Conservation (phyloP, 441 rosid species). For the Populus trichocarpa region DNA sequence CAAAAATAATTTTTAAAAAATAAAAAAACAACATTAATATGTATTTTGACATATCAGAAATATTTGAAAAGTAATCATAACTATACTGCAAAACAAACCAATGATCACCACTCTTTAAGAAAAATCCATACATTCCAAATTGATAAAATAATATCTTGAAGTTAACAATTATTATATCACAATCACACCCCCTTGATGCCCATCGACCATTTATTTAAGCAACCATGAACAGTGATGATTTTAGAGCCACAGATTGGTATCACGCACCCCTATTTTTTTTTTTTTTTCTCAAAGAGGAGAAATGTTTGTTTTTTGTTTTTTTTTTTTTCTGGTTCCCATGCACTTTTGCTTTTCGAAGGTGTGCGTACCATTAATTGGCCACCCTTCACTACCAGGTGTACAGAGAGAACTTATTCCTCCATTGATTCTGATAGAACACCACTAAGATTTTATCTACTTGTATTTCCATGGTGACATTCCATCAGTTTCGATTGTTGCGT, state of each 20-base stretch:
- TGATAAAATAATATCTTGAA: constrained; percentile 4
- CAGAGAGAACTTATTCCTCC: constrained; percentile 2
- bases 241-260: background rate
- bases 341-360: background rate
- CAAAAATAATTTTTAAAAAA: too few species aligned
- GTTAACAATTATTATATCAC: background rate
- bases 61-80: too few species aligned
- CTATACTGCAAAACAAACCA: too few species aligned
- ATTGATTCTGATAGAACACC: background rate
- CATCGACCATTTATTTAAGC: background rate
- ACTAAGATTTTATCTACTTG: background rate
- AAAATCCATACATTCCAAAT: background rate
- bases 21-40: too few species aligned
- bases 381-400: background rate
- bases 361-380: background rate
- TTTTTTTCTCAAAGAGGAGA: background rate
- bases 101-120: constrained; percentile 4
- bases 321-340: background rate
- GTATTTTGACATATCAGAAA: too few species aligned
- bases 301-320: too few species aligned
- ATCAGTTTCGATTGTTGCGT: background rate
- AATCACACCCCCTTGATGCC: background rate
- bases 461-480: background rate
- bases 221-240: background rate
- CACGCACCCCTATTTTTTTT: background rate